phyloP scores from a whole-genome alignment of 768 basidiomycete species.

The Phaeolepiota aurea region DNA sequence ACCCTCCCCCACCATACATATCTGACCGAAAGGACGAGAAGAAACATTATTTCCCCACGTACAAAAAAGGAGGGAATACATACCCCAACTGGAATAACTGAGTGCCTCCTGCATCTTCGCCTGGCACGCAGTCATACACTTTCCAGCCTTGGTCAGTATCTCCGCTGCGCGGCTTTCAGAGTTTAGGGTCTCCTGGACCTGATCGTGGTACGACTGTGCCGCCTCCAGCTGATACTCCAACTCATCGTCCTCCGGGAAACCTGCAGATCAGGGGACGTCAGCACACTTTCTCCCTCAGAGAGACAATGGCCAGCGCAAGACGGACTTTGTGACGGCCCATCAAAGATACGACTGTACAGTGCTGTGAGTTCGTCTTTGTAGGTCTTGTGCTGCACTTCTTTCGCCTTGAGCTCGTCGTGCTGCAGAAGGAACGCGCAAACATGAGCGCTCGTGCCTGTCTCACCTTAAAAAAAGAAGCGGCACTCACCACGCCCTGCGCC shows the following conservation, averaged over 20 bases:
- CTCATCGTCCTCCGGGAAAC: slow-evolving; percentile 36
- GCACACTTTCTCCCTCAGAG: too few relatives aligned
- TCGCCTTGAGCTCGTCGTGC: slow-evolving; percentile 19
- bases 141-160: slow-evolving; percentile 27
- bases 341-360: slow-evolving; percentile 32
- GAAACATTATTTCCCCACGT: slow-evolving; percentile 2
- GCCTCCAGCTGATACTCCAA: slow-evolving; percentile 28
- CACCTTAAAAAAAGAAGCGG: background rate
- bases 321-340: slow-evolving; percentile 32
- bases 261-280: too few relatives aligned
- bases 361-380: slow-evolving; percentile 26
- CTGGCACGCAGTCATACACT: slow-evolving; percentile 21
- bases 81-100: slow-evolving; percentile 31
- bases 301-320: background rate
- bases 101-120: slow-evolving; percentile 27
- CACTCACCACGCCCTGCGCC: slow-evolving; percentile 26
- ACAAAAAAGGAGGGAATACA: slow-evolving; percentile 2
- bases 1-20: slow-evolving; percentile 33
- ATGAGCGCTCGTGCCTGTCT: background rate
- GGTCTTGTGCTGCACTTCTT: slow-evolving; percentile 17
- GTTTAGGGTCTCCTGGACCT: slow-evolving; percentile 25
- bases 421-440: background rate
- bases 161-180: slow-evolving; percentile 31
- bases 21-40: slow-evolving; percentile 21
- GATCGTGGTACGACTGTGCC: slow-evolving; percentile 22